These are phyloP conservation scores for Prunus yedoensis DNA, from an alignment of 331 rosid genomes.

Conservation along the genomic window DNA sequence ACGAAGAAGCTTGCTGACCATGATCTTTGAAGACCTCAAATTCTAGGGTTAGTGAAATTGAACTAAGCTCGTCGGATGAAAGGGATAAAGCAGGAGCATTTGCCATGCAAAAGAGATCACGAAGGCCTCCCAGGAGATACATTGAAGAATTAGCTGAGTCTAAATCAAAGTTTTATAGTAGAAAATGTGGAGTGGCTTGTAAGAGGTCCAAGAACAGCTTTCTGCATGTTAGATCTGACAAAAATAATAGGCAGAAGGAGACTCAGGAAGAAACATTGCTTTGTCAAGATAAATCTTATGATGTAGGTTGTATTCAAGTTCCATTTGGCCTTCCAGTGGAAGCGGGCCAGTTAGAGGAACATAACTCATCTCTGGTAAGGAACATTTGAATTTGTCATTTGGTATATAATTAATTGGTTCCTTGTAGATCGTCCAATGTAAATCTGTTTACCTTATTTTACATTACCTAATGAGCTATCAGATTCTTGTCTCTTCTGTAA, in stretches of 20 bases:
- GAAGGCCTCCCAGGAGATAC: constrained; percentile 47
- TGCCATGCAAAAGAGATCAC: constrained; percentile 35
- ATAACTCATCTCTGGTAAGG: constrained; percentile 29
- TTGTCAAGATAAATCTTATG: constrained; percentile 33
- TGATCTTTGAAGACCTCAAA: constrained; percentile 13
- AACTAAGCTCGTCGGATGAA: constrained; percentile 21
- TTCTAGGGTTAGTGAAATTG: constrained; percentile 12
- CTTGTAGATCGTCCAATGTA: no score
- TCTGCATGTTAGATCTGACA: constrained; percentile 20
- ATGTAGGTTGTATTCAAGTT: constrained; percentile 48
- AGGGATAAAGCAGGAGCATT: constrained; percentile 22
- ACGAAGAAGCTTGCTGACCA: constrained; percentile 26
- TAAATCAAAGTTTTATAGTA: constrained; percentile 20
- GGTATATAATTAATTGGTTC: no score
- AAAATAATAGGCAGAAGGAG: constrained; percentile 28
- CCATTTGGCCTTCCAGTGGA: constrained; percentile 51
- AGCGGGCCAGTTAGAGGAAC: constrained; percentile 22
- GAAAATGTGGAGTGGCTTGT: constrained; percentile 24
- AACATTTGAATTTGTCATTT: not conserved
- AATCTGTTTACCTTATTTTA: no score
- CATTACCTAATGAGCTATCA: not conserved
- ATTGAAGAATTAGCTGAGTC: constrained; percentile 41
- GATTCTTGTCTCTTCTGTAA: not conserved
- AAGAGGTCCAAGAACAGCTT: constrained; percentile 25
- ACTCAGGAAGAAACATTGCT: constrained; percentile 15